phyloP scores from a whole-genome alignment of 257 asterid genomes.

The Jaltomata sinuosa region DNA sequence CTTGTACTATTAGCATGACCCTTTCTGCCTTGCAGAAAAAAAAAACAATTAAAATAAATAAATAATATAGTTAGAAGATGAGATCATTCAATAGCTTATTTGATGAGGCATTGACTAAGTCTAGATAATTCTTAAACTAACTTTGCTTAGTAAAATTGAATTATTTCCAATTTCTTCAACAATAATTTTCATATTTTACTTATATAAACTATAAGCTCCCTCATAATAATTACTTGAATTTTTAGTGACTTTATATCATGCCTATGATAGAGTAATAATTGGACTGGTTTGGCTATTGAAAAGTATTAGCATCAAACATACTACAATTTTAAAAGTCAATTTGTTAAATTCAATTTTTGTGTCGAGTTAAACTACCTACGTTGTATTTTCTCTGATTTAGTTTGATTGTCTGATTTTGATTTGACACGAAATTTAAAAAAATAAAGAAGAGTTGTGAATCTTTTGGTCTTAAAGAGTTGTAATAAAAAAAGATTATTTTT shows the following conservation, averaged over 20 bases:
- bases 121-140: neutral
- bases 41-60: neutral
- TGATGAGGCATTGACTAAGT: neutral
- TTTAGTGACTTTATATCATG: neutral
- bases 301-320: no score
- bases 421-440: no score
- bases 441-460: no score
- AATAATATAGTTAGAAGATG: neutral
- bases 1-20: neutral
- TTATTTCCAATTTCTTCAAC: neutral
- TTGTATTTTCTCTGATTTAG: no score
- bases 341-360: no score
- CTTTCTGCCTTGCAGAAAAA: neutral
- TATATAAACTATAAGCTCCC: no score
- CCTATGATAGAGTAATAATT: neutral
- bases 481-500: no score
- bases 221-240: neutral
- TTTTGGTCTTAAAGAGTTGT: no score
- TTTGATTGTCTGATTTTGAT: no score
- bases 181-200: no score
- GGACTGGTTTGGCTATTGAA: neutral
- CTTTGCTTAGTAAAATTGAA: neutral
- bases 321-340: no score
- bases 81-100: neutral
- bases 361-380: no score